Evolutionary conservation across 352 stramenopile species (phyloP), one percentile per base, ranked within the genome.

Genomic region (Phytophthora gonapodyides): DNA sequence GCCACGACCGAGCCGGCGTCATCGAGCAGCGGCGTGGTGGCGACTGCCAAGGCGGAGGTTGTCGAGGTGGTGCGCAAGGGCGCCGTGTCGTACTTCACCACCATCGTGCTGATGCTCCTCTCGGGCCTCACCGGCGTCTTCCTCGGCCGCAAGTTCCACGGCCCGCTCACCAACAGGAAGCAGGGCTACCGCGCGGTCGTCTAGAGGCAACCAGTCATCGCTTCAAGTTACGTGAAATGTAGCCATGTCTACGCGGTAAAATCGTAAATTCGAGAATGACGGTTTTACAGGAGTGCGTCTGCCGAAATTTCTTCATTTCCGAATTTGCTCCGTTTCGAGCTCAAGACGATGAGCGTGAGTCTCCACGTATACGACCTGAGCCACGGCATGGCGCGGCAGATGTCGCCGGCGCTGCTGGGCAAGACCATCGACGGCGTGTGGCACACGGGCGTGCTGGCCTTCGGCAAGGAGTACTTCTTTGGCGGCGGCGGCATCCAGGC

Each of bases 311-410:
- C 57, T 13, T 43, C 61, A 74, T 5, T 64, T 33, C 50, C 11
- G 2, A 64, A 70, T 51, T 70, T 36, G 30, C 58, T 9, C 46
- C 3, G 2, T 34, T 15, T 7, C 42, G 11, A 34, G 17, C 44
- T 41, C 7, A 50, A 37, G 7, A 80, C 79, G 71, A 34, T 65
- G 13, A 59, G 31, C 34, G 85, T 94, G 63, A 95, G 96, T 36
- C 81, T 98, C 46, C 81, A 97, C 54, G 90, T 99, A 40, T 99
- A 99, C 71, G 97, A 99, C 77, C 74, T 99, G 21, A 98, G 90
- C 57, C 76, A 88, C 43, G 96, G 96, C 46, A 93, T 99, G 87
- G 96, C 95, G 21, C 71, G 75, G 30, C 81, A 87, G 46, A 71
- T 98, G 36, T 97, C 87, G 34, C 73, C 88, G 12, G 79, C 92